Percentiles rank a stretch among this genome's conserved stretches.
phyloP scores from a whole-genome alignment of 176 grass and related monocot genomes.

The Oryza brachyantha region DNA sequence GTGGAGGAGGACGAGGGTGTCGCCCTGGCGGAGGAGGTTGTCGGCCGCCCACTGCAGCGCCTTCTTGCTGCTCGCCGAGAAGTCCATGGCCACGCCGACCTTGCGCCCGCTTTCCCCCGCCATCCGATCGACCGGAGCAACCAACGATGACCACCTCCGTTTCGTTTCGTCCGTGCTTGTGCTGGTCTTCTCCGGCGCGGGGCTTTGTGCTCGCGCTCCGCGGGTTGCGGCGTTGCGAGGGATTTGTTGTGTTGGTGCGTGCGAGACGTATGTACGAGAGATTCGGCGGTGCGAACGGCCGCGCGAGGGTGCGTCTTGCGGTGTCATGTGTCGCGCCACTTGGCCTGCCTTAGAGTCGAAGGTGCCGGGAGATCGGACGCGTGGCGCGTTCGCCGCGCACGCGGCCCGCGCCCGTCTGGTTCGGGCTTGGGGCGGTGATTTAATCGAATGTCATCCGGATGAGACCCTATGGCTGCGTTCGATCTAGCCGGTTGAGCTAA shows the following conservation, averaged over 20 bases:
- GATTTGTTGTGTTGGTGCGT: not conserved
- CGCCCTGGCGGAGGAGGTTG: constrained; percentile 60
- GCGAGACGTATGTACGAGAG: not conserved
- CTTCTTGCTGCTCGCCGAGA: constrained; percentile 85
- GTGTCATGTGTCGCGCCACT: too few relatives aligned
- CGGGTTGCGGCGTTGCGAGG: too few relatives aligned
- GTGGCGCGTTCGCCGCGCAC: not conserved
- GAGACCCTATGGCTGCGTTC: too few relatives aligned
- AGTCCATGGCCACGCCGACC: constrained; percentile 78
- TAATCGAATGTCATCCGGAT: not conserved
- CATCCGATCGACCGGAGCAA: not conserved
- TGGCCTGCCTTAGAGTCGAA: not conserved
- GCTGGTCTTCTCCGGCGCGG: not conserved
- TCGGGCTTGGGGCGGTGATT: not conserved
- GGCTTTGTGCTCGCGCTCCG: not conserved
- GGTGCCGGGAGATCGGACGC: not conserved
- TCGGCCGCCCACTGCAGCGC: constrained; percentile 61
- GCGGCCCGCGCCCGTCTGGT: too few relatives aligned
- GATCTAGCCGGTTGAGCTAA: too few relatives aligned
- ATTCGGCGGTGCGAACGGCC: not conserved
- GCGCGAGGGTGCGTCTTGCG: too few relatives aligned
- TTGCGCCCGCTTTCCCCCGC: constrained; percentile 33
- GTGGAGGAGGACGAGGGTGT: constrained; percentile 73
- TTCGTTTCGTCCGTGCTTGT: not conserved
- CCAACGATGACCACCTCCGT: not conserved